Evolutionary conservation across 305 asterid genomes (phyloP).

Genomic region (Salvia sclarea): DNA sequence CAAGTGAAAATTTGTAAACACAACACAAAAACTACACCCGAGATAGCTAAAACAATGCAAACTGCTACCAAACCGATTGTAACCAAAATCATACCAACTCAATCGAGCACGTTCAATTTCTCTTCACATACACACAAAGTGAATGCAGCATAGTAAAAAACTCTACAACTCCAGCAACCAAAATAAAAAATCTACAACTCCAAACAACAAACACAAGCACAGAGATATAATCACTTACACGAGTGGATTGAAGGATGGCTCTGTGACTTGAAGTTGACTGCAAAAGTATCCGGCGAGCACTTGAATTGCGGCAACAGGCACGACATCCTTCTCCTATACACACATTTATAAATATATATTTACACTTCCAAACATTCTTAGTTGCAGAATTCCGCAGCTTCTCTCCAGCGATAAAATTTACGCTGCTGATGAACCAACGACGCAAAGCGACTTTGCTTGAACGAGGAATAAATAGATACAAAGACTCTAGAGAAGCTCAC

Average conservation of each 20-base stretch:
- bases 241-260: constrained; percentile 44
- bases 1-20: not conserved
- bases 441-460: constrained; percentile 13
- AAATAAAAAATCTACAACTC: not conserved
- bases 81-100: constrained; percentile 5
- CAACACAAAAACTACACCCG: not conserved
- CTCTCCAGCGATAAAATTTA: not conserved
- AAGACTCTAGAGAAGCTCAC: constrained; percentile 7
- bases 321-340: constrained; percentile 62
- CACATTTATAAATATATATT: constrained; percentile 33
- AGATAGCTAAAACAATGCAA: not conserved
- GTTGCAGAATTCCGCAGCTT: not conserved
- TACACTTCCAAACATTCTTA: constrained; percentile 24
- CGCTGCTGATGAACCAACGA: constrained; percentile 20
- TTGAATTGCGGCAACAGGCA: constrained; percentile 92
- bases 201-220: not conserved
- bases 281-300: constrained; percentile 85
- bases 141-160: constrained; percentile 31
- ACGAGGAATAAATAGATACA: constrained; percentile 1
- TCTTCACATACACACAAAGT: not conserved
- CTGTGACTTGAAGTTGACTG: constrained; percentile 61
- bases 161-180: constrained; percentile 23
- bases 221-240: constrained; percentile 42
- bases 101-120: constrained; percentile 1
- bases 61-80: not conserved